Evolutionary conservation across 2,329 filamentous ascomycete genomes (phyloP).

Genomic region (Monosporascus sp.): DNA sequence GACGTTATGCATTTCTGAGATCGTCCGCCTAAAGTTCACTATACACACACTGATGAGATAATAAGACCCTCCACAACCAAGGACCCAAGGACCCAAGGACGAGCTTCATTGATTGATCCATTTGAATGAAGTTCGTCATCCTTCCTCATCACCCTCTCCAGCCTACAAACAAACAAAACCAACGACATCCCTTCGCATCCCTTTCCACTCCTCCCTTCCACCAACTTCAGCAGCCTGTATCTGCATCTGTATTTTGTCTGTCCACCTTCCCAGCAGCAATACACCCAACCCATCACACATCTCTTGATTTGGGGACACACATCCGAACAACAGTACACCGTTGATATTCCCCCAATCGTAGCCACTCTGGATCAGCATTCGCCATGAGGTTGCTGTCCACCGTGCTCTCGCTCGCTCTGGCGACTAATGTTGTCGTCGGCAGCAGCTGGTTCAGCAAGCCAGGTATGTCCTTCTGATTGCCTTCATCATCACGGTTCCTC

Average conservation of each 20-base stretch:
- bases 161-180: not conserved
- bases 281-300: not conserved
- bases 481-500: not conserved
- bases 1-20: slow-evolving; percentile 27
- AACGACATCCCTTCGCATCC: not conserved
- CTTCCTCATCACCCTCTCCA: not conserved
- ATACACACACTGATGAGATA: slow-evolving; percentile 4
- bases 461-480: slow-evolving; percentile 50
- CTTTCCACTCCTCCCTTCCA: not conserved
- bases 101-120: not conserved
- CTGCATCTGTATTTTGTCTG: not conserved
- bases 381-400: slow-evolving; percentile 75
- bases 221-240: not conserved
- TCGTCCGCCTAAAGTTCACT: slow-evolving; percentile 14
- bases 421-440: slow-evolving; percentile 63
- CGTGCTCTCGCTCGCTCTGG: slow-evolving; percentile 66
- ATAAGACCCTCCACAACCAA: not conserved
- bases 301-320: not conserved
- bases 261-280: not conserved
- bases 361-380: slow-evolving; percentile 3
- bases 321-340: not conserved
- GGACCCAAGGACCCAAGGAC: not conserved
- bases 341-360: not conserved
- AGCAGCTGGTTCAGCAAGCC: slow-evolving; percentile 84
- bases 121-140: not conserved